A percentile compares a stretch with the other conserved stretches of the same genome.
phyloP scores from a whole-genome alignment of 192 early-diverging fungal genomes.

The Podochytrium sp. region DNA sequence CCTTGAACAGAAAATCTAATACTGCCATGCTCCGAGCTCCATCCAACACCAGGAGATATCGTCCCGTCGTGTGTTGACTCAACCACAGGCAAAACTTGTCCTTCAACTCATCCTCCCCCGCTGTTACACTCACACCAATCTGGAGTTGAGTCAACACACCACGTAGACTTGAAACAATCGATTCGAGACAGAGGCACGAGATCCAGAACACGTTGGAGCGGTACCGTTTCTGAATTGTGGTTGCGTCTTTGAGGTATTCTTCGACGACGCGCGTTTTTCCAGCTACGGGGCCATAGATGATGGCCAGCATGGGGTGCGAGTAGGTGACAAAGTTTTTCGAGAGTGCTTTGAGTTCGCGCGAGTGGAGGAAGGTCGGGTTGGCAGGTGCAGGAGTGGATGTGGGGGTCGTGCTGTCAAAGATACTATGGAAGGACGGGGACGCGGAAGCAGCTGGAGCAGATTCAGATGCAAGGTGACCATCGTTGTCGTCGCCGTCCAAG shows the following conservation, averaged over 20 bases:
- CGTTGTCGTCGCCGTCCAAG: background rate
- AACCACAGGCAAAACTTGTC: slow-evolving; percentile 2
- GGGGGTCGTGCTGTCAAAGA: no score
- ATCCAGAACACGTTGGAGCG: background rate
- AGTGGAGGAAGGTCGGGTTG: slow-evolving; percentile 23
- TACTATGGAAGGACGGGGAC: no score
- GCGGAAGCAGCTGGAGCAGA: no score
- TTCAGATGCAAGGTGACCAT: background rate
- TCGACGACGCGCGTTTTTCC: background rate
- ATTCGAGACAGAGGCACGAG: background rate
- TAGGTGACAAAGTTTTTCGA: background rate
- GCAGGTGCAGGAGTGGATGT: no score
- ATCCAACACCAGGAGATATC: slow-evolving; percentile 4
- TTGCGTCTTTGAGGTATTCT: background rate
- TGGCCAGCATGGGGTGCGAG: background rate
- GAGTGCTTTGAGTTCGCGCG: background rate
- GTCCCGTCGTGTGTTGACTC: background rate
- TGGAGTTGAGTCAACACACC: no score
- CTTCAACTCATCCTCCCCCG: background rate
- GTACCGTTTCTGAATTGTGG: background rate
- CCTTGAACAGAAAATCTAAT: background rate
- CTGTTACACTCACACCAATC: no score
- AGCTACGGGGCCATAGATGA: background rate
- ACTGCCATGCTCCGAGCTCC: background rate
- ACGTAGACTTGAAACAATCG: background rate